Evolutionary conservation across 1,284 basidiomycete genomes (phyloP).

Genomic region (Boletus smithii): DNA sequence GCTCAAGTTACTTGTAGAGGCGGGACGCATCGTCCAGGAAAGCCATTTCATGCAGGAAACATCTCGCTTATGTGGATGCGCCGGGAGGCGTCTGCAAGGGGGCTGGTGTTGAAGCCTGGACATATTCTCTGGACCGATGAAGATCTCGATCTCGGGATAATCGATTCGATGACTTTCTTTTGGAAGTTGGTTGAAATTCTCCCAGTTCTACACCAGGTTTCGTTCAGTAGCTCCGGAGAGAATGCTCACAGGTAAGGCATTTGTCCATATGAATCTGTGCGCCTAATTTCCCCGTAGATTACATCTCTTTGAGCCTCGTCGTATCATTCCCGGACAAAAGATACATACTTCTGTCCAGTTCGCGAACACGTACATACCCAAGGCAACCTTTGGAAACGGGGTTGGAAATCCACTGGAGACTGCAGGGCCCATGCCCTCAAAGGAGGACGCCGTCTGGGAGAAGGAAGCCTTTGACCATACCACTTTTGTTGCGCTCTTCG

Average conservation of each 20-base stretch:
- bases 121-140: slow-evolving; percentile 16
- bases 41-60: slow-evolving; percentile 18
- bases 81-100: slow-evolving; percentile 12
- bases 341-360: slow-evolving; percentile 20
- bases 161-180: slow-evolving; percentile 17
- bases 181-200: slow-evolving; percentile 23
- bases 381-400: slow-evolving; percentile 12
- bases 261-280: not conserved
- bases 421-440: slow-evolving; percentile 11
- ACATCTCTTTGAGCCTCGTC: slow-evolving; percentile 13
- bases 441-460: slow-evolving; percentile 13
- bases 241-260: slow-evolving; percentile 6
- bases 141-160: slow-evolving; percentile 14
- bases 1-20: slow-evolving; percentile 12
- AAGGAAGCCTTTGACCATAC: slow-evolving; percentile 11
- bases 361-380: slow-evolving; percentile 11
- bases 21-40: slow-evolving; percentile 21
- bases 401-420: slow-evolving; percentile 14
- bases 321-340: slow-evolving; percentile 21
- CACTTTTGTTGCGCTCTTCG: slow-evolving; percentile 9
- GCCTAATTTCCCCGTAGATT: not conserved
- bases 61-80: slow-evolving; percentile 24
- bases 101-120: slow-evolving; percentile 15
- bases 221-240: slow-evolving; percentile 10
- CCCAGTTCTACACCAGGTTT: slow-evolving; percentile 22